Evolutionary conservation across 1,139 yeast genomes (phyloP).

Genomic region (Debaryomyces subglobosus): DNA sequence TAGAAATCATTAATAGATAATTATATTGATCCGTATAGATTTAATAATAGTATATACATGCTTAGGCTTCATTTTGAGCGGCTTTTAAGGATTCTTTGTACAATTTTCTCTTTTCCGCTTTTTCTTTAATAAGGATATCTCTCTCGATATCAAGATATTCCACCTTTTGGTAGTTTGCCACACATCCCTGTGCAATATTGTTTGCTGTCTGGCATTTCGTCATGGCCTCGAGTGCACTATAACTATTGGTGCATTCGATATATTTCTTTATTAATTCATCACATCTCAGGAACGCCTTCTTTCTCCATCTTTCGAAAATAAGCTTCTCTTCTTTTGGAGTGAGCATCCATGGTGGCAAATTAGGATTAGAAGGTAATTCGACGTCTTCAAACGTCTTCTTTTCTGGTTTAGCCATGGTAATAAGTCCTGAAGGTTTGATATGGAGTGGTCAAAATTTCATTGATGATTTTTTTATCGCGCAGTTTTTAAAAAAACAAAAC

Average conservation of each 20-base stretch:
- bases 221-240: constrained; percentile 64
- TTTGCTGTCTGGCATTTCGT: constrained; percentile 46
- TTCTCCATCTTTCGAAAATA: constrained; percentile 77
- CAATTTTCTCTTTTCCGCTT: constrained; percentile 41
- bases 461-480: constrained; percentile 6
- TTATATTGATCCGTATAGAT: not conserved
- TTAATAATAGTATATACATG: constrained; percentile 4
- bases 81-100: constrained; percentile 12
- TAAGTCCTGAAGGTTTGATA: not conserved
- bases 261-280: constrained; percentile 62
- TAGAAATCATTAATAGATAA: not conserved
- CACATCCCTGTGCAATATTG: constrained; percentile 51
- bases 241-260: constrained; percentile 43
- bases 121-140: constrained; percentile 61
- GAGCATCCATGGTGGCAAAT: constrained; percentile 79
- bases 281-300: constrained; percentile 70
- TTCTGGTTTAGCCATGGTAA: constrained; percentile 16
- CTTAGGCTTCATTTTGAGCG: constrained; percentile 1
- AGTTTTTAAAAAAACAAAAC: not conserved
- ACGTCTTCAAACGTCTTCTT: constrained; percentile 45
- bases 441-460: not conserved
- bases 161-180: constrained; percentile 65
- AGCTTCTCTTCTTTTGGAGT: constrained; percentile 86
- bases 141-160: constrained; percentile 74
- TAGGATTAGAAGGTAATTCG: constrained; percentile 48